A percentile compares a stretch with the other conserved stretches of the same genome.
Evolutionary conservation across 768 basidiomycete species (phyloP).

Genomic region (Daedalea quercina): DNA sequence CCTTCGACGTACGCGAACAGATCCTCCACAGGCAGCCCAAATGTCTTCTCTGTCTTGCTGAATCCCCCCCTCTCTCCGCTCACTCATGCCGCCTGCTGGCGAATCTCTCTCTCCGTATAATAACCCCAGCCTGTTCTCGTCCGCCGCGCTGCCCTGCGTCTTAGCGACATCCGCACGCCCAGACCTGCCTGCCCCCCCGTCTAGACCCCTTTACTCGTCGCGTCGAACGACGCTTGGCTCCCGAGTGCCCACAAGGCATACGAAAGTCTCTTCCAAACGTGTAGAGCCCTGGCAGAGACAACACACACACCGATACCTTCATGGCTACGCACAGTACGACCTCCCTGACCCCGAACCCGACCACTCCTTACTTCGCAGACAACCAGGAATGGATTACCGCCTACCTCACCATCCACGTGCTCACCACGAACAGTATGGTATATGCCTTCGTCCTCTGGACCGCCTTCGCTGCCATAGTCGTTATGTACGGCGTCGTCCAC

Average conservation of each 20-base stretch:
- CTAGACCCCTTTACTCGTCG: neutral
- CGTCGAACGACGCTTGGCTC: neutral
- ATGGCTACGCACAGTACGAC: neutral
- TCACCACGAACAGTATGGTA: conserved; percentile 43
- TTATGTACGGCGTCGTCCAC: conserved; percentile 36
- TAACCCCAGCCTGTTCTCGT: neutral
- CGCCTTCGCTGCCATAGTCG: conserved; percentile 35
- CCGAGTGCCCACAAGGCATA: neutral
- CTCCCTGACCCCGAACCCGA: conserved; percentile 28
- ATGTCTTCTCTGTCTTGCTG: neutral
- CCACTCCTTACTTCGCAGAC: conserved; percentile 37
- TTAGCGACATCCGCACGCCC: neutral
- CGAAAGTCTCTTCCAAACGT: neutral
- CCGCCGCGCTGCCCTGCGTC: neutral
- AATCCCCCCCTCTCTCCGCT: neutral
- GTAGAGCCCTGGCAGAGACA: neutral
- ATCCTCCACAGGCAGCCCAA: neutral
- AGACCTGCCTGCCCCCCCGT: neutral
- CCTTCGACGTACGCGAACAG: neutral
- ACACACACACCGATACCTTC: neutral
- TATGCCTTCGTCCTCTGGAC: conserved; percentile 59
- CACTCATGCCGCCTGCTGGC: neutral
- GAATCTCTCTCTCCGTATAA: neutral
- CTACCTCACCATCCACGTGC: conserved; percentile 50
- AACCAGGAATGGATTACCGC: conserved; percentile 47